Conservation (phyloP, 441 rosid genomes). For the Biscutella laevigata region DNA sequence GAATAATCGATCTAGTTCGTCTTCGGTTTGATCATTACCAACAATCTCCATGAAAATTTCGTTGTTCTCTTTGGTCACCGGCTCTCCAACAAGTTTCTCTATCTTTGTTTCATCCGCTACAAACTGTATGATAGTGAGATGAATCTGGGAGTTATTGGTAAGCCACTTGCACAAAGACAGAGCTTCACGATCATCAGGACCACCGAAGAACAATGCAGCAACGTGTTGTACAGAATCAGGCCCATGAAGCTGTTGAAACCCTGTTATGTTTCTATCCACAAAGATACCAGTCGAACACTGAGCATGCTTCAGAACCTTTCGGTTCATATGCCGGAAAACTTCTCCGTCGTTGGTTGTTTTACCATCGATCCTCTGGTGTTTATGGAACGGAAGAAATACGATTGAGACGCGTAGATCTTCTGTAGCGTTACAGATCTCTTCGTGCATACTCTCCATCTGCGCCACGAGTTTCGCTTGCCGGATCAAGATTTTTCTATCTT, state of each 20-base stretch:
- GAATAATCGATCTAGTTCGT: slow-evolving; percentile 39
- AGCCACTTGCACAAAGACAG: slow-evolving; percentile 57
- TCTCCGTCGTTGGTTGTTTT: slow-evolving; percentile 52
- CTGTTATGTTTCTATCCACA: slow-evolving; percentile 55
- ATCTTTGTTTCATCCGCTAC: slow-evolving; percentile 7
- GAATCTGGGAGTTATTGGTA: slow-evolving; percentile 34
- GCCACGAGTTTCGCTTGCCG: slow-evolving; percentile 57
- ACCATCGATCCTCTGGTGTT: slow-evolving; percentile 77
- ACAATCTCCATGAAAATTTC: slow-evolving; percentile 44
- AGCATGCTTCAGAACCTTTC: slow-evolving; percentile 63
- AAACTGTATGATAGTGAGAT: slow-evolving; percentile 57
- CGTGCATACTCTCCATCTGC: slow-evolving; percentile 38
- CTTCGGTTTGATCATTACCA: slow-evolving; percentile 26
- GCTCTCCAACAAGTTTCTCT: slow-evolving; percentile 14
- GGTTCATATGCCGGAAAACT: slow-evolving; percentile 54
- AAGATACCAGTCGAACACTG: slow-evolving; percentile 71
- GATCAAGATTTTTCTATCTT: slow-evolving; percentile 39
- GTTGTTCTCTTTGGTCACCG: slow-evolving; percentile 21
- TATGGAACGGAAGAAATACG: slow-evolving; percentile 70
- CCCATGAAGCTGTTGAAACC: slow-evolving; percentile 53
- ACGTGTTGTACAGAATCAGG: slow-evolving; percentile 42
- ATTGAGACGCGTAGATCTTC: slow-evolving; percentile 68
- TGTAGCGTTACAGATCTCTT: slow-evolving; percentile 55
- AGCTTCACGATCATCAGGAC: slow-evolving; percentile 91
- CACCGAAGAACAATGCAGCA: slow-evolving; percentile 67